Conservation (phyloP, 1,284 basidiomycete species). For the Ceratorhiza oryzae-sativae region DNA sequence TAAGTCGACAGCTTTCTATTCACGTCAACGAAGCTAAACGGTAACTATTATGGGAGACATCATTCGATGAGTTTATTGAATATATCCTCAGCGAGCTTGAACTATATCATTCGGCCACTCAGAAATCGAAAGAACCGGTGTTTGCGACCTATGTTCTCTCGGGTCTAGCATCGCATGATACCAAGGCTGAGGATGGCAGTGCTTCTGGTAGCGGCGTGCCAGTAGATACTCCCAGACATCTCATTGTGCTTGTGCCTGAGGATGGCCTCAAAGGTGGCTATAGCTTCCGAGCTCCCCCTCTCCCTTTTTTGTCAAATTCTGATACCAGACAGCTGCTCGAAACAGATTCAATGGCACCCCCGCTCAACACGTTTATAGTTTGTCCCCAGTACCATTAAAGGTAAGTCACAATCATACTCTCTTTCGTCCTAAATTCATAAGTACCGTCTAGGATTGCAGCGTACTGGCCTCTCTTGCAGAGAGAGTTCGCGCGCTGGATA, state of each 20-base stretch:
- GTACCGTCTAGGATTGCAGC: constrained; percentile 1
- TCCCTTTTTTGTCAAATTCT: neutral
- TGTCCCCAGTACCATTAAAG: constrained; percentile 65
- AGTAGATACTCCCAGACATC: neutral
- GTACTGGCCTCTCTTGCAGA: constrained; percentile 15
- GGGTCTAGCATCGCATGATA: constrained; percentile 52
- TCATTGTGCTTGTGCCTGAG: constrained; percentile 63
- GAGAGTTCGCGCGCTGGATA: constrained; percentile 24
- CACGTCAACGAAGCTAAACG: constrained; percentile 78
- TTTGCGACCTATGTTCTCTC: constrained; percentile 72
- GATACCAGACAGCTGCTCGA: neutral
- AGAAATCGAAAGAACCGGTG: constrained; percentile 54
- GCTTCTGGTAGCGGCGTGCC: neutral
- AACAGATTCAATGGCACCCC: constrained; percentile 52
- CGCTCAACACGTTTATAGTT: constrained; percentile 68
- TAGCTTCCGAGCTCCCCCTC: constrained; percentile 44
- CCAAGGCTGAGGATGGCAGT: constrained; percentile 2
- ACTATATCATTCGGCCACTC: constrained; percentile 58
- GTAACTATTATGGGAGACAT: constrained; percentile 57
- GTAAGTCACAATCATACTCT: constrained; percentile 54
- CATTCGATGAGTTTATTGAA: neutral
- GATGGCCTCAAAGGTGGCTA: constrained; percentile 62
- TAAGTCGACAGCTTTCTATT: constrained; percentile 70
- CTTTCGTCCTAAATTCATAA: neutral
- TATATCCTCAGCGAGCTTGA: constrained; percentile 63